These are phyloP conservation scores for Hordeum pubiflorum DNA, from an alignment of 202 grass and related monocot species.

Conservation along the genomic window DNA sequence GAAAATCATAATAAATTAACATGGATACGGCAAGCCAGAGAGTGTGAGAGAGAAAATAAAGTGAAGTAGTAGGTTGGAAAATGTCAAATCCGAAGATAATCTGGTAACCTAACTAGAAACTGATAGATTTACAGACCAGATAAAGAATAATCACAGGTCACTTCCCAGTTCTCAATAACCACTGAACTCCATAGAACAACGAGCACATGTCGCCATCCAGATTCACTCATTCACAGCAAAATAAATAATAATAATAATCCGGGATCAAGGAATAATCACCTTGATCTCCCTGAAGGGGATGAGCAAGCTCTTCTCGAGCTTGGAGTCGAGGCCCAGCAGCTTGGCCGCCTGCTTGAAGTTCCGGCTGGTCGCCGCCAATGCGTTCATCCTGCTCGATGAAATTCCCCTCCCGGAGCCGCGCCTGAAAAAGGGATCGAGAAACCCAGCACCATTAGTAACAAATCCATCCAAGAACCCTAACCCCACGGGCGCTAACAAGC, in stretches of 20 bases:
- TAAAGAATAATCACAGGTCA: not conserved
- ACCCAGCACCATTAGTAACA: not conserved
- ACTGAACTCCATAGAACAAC: not conserved
- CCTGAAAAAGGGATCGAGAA: slow-evolving; percentile 25
- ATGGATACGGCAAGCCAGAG: no score
- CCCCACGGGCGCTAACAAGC: no score
- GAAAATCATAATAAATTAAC: not conserved
- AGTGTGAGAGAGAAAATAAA: not conserved
- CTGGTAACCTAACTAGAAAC: not conserved
- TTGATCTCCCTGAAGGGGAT: slow-evolving; percentile 99
- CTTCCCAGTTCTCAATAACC: not conserved
- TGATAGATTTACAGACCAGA: not conserved
- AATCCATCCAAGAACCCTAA: not conserved
- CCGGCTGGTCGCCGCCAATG: slow-evolving; percentile 82
- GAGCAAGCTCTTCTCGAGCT: slow-evolving; percentile 88
- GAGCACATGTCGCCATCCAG: not conserved
- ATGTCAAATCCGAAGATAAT: not conserved
- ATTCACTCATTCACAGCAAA: not conserved
- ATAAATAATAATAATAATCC: not conserved
- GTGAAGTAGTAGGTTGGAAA: no score
- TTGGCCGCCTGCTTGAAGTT: slow-evolving; percentile 97
- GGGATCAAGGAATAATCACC: slow-evolving; percentile 25
- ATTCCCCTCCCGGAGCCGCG: slow-evolving; percentile 1
- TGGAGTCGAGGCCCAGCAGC: slow-evolving; percentile 84
- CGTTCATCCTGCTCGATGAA: slow-evolving; percentile 68